A percentile compares a stretch with the other conserved stretches of the same genome.
Evolutionary conservation across 2,329 filamentous ascomycete genomes (phyloP).

Genomic region (Ophiostoma himal-ulmi): DNA sequence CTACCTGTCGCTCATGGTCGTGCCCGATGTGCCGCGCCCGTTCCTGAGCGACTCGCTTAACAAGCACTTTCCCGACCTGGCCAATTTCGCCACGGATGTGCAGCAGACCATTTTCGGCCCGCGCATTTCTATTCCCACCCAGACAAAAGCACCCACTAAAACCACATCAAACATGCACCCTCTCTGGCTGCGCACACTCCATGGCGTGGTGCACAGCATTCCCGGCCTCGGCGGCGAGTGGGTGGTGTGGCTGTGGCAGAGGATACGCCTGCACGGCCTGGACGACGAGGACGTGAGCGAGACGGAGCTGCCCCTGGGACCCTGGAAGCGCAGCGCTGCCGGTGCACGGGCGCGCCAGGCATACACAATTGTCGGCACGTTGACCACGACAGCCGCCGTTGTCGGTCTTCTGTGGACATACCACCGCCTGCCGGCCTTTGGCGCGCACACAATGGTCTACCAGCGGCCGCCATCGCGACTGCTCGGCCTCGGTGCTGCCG

Average conservation of each 20-base stretch:
- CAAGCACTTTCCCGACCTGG: conserved; percentile 22
- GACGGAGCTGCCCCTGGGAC: conserved; percentile 26
- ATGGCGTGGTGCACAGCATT: conserved; percentile 33
- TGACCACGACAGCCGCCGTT: conserved; percentile 36
- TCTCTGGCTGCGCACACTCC: conserved; percentile 30
- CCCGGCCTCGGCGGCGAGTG: conserved; percentile 33
- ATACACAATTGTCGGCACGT: conserved; percentile 33
- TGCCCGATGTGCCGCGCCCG: conserved; percentile 34
- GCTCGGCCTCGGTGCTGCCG: conserved; percentile 43
- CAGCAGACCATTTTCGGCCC: conserved; percentile 17
- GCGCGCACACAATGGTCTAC: conserved; percentile 42
- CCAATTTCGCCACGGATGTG: conserved; percentile 25
- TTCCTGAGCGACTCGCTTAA: conserved; percentile 32
- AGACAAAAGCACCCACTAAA: background rate
- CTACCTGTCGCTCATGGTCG: conserved; percentile 68
- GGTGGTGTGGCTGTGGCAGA: conserved; percentile 32
- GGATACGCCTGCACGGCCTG: conserved; percentile 28
- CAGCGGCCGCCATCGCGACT: conserved; percentile 33
- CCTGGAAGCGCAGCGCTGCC: conserved; percentile 8
- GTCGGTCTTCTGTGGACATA: conserved; percentile 37
- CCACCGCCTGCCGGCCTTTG: conserved; percentile 41
- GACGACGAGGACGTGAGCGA: background rate
- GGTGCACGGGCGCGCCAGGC: conserved; percentile 29
- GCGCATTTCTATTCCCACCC: background rate
- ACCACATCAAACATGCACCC: conserved; percentile 9